These are phyloP conservation scores for Canariomyces notabilis DNA, from an alignment of 2,329 filamentous ascomycete species.

Conservation along the genomic window DNA sequence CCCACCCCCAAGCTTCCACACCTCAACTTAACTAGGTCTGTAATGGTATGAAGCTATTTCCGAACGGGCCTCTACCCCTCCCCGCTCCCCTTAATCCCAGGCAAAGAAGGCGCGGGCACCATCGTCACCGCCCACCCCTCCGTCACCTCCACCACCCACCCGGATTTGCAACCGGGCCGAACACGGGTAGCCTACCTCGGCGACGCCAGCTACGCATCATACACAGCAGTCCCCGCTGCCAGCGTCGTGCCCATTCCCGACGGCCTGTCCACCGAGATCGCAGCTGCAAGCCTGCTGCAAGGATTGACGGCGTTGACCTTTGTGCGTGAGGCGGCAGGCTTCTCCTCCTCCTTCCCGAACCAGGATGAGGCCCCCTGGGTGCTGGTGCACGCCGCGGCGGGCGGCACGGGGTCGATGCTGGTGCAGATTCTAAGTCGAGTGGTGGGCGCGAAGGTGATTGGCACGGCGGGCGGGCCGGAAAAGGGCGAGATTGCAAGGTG, in stretches of 20 bases:
- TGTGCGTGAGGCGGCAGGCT: slow-evolving; percentile 57
- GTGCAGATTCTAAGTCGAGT: slow-evolving; percentile 68
- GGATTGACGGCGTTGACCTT: slow-evolving; percentile 79
- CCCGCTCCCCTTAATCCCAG: slow-evolving; percentile 68
- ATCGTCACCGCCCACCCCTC: slow-evolving; percentile 41
- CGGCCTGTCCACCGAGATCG: slow-evolving; percentile 54
- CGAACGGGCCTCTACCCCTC: slow-evolving; percentile 74
- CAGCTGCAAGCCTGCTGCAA: slow-evolving; percentile 69
- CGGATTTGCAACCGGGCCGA: slow-evolving; percentile 55
- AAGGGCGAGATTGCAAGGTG: slow-evolving; percentile 66
- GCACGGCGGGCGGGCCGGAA: slow-evolving; percentile 66
- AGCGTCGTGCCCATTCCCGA: slow-evolving; percentile 57
- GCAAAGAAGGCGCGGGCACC: slow-evolving; percentile 72
- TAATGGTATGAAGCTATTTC: slow-evolving; percentile 69
- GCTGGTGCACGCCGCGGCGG: slow-evolving; percentile 79
- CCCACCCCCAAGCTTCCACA: not conserved
- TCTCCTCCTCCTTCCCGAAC: slow-evolving; percentile 34
- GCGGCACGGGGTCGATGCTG: slow-evolving; percentile 72
- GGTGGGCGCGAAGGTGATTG: slow-evolving; percentile 73
- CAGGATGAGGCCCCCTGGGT: slow-evolving; percentile 75
- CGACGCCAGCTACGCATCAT: slow-evolving; percentile 51
- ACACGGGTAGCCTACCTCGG: slow-evolving; percentile 68
- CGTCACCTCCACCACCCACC: slow-evolving; percentile 39
- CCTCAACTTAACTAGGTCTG: slow-evolving; percentile 2
- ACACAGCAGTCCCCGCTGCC: slow-evolving; percentile 47